Conservation (phyloP, 768 basidiomycete genomes). For the Lactifluus subvellereus region DNA sequence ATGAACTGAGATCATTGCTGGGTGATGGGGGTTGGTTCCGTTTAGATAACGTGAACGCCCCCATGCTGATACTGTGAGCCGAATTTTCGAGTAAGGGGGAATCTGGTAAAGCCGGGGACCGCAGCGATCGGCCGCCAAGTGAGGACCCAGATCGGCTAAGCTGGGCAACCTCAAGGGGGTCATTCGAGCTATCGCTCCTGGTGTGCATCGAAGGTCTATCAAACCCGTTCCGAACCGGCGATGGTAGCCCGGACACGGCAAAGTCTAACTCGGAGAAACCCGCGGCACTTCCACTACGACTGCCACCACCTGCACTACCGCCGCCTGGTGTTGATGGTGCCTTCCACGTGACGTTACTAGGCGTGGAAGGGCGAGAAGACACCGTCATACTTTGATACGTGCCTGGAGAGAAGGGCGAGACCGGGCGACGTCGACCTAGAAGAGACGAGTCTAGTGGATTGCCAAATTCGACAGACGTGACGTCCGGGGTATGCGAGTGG, state of each 20-base stretch:
- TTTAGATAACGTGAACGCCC: background rate
- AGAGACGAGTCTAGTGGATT: conserved; percentile 41
- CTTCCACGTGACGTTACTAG: conserved; percentile 75
- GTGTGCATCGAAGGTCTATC: conserved; percentile 26
- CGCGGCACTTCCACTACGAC: conserved; percentile 54
- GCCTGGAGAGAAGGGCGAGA: conserved; percentile 62
- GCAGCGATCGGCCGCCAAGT: conserved; percentile 37
- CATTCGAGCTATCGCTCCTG: conserved; percentile 31
- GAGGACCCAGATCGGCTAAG: conserved; percentile 25
- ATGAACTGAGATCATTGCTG: conserved; percentile 45
- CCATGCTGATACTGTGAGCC: background rate
- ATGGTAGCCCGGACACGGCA: conserved; percentile 26
- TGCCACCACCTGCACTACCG: conserved; percentile 39
- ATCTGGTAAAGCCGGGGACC: conserved; percentile 55
- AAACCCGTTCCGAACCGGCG: conserved; percentile 18
- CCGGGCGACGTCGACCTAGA: conserved; percentile 54
- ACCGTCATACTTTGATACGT: conserved; percentile 56
- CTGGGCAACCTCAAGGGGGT: conserved; percentile 22
- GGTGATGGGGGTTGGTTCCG: conserved; percentile 35
- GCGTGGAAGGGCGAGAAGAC: conserved; percentile 50
- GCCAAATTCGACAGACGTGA: conserved; percentile 21
- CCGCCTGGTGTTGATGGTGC: conserved; percentile 31
- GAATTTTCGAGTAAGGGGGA: conserved; percentile 46
- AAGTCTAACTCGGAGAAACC: conserved; percentile 30
- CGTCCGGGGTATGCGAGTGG: conserved; percentile 26